Evolutionary conservation across 495 filamentous ascomycete genomes (phyloP).

Genomic region (Hypomontagnella monticulosa): DNA sequence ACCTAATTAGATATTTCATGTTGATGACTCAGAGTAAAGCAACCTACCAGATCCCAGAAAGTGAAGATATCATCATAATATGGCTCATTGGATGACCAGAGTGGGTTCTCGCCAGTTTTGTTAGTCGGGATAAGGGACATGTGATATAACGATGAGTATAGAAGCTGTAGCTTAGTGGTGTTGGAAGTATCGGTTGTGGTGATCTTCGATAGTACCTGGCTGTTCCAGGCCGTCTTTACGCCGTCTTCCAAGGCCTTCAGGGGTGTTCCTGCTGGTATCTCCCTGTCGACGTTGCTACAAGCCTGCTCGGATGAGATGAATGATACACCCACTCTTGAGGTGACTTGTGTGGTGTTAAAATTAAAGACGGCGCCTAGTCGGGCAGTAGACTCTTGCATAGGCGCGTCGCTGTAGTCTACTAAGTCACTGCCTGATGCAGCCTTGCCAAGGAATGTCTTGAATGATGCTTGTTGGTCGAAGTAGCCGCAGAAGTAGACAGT

Average conservation of each 20-base stretch:
- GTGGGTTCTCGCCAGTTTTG: slow-evolving; percentile 75
- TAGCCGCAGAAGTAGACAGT: slow-evolving; percentile 75
- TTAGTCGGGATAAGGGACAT: slow-evolving; percentile 78
- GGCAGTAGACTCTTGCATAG: slow-evolving; percentile 37
- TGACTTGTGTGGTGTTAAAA: slow-evolving; percentile 54
- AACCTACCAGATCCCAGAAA: slow-evolving; percentile 59
- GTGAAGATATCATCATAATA: slow-evolving; percentile 71
- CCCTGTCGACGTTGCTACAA: slow-evolving; percentile 64
- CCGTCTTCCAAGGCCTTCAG: slow-evolving; percentile 59
- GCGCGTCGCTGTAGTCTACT: slow-evolving; percentile 40
- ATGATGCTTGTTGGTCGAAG: slow-evolving; percentile 59
- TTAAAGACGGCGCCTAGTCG: slow-evolving; percentile 57
- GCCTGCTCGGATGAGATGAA: slow-evolving; percentile 73
- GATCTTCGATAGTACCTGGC: slow-evolving; percentile 69
- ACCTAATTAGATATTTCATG: slow-evolving; percentile 4
- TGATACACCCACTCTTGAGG: slow-evolving; percentile 74
- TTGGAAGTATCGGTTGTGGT: slow-evolving; percentile 65
- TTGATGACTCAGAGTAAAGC: neutral
- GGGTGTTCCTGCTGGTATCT: slow-evolving; percentile 63
- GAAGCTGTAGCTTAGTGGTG: slow-evolving; percentile 61
- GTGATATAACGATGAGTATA: slow-evolving; percentile 74
- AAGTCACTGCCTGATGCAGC: slow-evolving; percentile 43
- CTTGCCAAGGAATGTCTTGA: slow-evolving; percentile 63
- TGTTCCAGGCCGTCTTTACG: slow-evolving; percentile 66
- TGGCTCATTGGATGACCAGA: slow-evolving; percentile 71